A percentile compares a stretch with the other conserved stretches of the same genome.
Conservation (phyloP, 768 basidiomycete genomes). For the Suillus decipiens region DNA sequence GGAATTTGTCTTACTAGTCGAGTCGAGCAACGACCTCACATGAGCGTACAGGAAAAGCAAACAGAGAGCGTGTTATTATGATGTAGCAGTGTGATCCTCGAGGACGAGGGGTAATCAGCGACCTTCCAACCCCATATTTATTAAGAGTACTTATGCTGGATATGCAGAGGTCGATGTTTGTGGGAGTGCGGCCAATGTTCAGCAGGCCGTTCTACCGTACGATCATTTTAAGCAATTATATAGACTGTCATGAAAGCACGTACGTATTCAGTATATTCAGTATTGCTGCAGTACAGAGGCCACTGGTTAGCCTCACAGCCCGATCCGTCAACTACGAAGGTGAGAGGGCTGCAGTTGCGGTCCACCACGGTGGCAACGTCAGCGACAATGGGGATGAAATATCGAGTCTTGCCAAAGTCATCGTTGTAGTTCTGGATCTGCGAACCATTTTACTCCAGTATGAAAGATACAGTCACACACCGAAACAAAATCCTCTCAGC, state of each 20-base stretch:
- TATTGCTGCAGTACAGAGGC: slow-evolving; percentile 49
- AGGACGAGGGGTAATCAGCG: not conserved
- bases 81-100: not conserved
- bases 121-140: not conserved
- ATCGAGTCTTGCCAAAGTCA: not conserved
- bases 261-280: slow-evolving; percentile 44
- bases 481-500: not conserved
- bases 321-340: slow-evolving; percentile 20
- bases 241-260: slow-evolving; percentile 21
- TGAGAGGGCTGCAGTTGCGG: slow-evolving; percentile 38
- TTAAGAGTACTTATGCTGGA: not conserved
- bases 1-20: not conserved
- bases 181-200: slow-evolving; percentile 38
- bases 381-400: not conserved
- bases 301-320: slow-evolving; percentile 18
- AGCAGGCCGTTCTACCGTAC: slow-evolving; percentile 35
- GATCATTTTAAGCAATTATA: too few relatives aligned
- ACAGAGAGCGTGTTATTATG: not conserved
- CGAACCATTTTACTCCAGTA: not conserved
- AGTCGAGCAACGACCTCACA: not conserved
- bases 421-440: not conserved
- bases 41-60: not conserved
- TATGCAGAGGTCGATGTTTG: slow-evolving; percentile 28
- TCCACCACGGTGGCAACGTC: slow-evolving; percentile 25
- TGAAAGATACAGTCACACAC: not conserved